These are phyloP conservation scores for Cercospora sp. DNA, from an alignment of 2,329 filamentous ascomycete species.

Conservation along the genomic window DNA sequence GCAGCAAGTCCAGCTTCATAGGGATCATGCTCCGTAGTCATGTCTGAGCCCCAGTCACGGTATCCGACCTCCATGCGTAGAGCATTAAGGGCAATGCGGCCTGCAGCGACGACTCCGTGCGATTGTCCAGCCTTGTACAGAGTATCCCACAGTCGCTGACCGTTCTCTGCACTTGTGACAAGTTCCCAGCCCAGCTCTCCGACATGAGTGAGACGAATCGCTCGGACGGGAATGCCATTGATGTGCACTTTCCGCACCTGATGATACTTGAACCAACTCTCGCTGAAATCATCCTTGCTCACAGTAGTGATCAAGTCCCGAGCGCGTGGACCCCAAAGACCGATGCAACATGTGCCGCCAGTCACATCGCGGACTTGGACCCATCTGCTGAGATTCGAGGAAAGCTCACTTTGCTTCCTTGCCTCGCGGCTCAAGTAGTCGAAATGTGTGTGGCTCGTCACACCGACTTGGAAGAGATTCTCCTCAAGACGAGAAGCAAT, in stretches of 20 bases:
- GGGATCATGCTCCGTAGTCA: conserved; percentile 63
- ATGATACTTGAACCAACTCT: conserved; percentile 53
- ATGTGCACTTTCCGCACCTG: conserved; percentile 53
- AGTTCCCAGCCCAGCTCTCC: conserved; percentile 66
- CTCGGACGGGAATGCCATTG: conserved; percentile 58
- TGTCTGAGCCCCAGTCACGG: conserved; percentile 58
- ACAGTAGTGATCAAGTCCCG: conserved; percentile 53
- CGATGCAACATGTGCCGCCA: conserved; percentile 60
- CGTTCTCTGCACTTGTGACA: conserved; percentile 60
- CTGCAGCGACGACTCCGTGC: conserved; percentile 60
- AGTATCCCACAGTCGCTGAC: conserved; percentile 60
- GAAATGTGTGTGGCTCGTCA: conserved; percentile 58
- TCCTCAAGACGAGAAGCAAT: conserved; percentile 56
- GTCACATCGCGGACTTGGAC: conserved; percentile 61
- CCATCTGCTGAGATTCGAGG: conserved; percentile 33
- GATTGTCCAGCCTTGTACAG: conserved; percentile 57
- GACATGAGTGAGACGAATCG: conserved; percentile 60
- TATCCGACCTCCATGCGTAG: conserved; percentile 62
- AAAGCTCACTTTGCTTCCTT: conserved; percentile 47
- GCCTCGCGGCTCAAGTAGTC: conserved; percentile 59
- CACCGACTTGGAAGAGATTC: conserved; percentile 57
- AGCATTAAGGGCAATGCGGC: conserved; percentile 59
- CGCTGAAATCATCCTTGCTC: conserved; percentile 50
- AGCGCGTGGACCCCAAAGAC: conserved; percentile 62
- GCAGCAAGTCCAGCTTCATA: conserved; percentile 59